Percentiles rank a stretch among this genome's conserved stretches.
Evolutionary conservation across 148 eudicot genomes (phyloP).

Genomic region (Chenopodium formosanum): DNA sequence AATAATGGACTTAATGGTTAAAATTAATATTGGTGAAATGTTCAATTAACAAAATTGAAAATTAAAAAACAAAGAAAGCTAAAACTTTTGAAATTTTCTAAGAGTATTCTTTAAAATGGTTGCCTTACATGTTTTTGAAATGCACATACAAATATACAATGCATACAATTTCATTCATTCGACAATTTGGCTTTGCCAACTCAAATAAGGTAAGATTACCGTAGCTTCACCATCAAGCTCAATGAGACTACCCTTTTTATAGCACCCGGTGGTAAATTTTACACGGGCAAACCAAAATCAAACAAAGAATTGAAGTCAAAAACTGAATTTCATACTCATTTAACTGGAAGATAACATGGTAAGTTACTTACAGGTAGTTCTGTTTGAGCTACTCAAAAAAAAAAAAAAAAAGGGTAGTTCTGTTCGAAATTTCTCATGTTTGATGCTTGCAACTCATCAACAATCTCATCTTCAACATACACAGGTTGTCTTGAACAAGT

Average conservation of each 20-base stretch:
- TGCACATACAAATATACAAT: not conserved
- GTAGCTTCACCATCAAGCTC: constrained; percentile 77
- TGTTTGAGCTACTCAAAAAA: too few relatives aligned
- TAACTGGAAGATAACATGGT: not conserved
- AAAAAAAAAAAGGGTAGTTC: too few relatives aligned
- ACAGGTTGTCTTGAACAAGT: constrained; percentile 67
- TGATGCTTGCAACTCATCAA: constrained; percentile 51
- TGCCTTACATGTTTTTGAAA: not conserved
- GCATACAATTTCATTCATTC: not conserved
- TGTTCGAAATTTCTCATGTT: constrained; percentile 38
- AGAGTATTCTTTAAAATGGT: too few relatives aligned
- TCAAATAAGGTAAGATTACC: constrained; percentile 49
- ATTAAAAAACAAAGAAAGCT: too few relatives aligned
- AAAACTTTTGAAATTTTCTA: too few relatives aligned
- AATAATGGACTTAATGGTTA: too few relatives aligned
- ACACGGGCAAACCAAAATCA: constrained; percentile 35
- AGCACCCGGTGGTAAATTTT: constrained; percentile 66
- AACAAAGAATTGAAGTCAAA: not conserved
- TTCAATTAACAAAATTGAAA: too few relatives aligned
- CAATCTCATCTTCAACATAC: constrained; percentile 61
- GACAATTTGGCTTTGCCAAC: constrained; percentile 10
- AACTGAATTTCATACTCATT: not conserved
- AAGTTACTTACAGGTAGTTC: constrained; percentile 56
- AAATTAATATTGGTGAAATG: too few relatives aligned
- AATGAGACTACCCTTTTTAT: constrained; percentile 37